Evolutionary conservation across 257 asterid genomes (phyloP), one percentile per base, ranked within the genome.

Genomic region (Buddleja alternifolia): DNA sequence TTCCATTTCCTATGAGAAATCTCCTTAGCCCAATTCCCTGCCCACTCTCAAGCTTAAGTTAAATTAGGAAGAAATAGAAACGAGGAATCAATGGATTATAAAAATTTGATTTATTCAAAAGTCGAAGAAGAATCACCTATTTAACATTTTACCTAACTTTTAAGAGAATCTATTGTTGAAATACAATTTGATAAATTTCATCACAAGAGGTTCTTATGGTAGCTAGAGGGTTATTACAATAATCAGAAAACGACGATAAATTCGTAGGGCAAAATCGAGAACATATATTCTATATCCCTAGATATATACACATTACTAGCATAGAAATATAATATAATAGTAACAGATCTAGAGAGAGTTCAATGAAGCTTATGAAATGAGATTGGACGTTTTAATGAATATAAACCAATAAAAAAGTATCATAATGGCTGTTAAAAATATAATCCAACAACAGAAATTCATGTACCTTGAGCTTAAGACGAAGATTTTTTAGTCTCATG

Each of bases 401-500:
- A 40, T 40, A 40, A 40, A 40, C 45, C 45, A 40, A 7, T 19
- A 16, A n/a, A 42, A 45, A 7, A 50, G 36, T 4, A 70, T 7
- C 16, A n/a, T n/a, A 24, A 14, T 19, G 39, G 39, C 3, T 1
- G 32, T 32, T 0, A n/a, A 52, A 44, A 15, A 36, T 17, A 23
- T 9, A 7, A 19, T n/a, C 45, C 1, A 20, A 53, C 10, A 53
- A 53, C 20, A 53, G 0, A 21, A 53, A 53, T 48, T 48, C 37
- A 55, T 6, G 40, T 77, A 79, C 92, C 92, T 86, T 83, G 78
- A 76, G 65, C 77, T 73, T 83, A 21, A 79, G 83, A 66, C 54
- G 83, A 70, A 83, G 71, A 69, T 77, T 67, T 79, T 75, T 83
- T 69, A 86, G 70, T 1, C 80, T 79, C 92, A 83, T 78, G 62